Evolutionary conservation across 2,329 filamentous ascomycete species (phyloP).

Genomic region (Chaetomium sp.): DNA sequence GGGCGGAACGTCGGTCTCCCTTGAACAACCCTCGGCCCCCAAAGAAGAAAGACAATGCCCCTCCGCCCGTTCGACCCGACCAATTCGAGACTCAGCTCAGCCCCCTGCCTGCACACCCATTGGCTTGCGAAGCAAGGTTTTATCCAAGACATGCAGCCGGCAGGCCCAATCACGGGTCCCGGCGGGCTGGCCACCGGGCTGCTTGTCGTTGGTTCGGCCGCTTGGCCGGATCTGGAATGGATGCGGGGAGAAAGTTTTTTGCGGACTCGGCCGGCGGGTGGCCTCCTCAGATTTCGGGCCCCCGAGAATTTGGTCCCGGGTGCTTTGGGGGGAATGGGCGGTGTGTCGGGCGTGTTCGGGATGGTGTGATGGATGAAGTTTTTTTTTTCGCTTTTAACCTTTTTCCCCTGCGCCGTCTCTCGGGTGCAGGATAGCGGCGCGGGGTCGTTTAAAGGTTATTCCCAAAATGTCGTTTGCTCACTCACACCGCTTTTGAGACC

Average conservation of each 20-base stretch:
- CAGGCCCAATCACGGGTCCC: constrained; percentile 1
- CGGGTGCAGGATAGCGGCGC: neutral
- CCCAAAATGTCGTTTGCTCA: too few relatives aligned
- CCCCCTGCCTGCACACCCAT: neutral
- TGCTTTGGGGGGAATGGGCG: neutral
- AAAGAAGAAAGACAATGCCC: too few relatives aligned
- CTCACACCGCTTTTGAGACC: neutral
- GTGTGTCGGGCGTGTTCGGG: neutral
- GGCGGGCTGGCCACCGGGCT: neutral
- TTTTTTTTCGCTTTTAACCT: too few relatives aligned
- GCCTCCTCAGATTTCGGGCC: neutral
- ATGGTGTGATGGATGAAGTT: too few relatives aligned
- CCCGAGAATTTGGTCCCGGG: neutral
- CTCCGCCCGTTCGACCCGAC: too few relatives aligned
- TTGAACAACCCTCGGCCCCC: too few relatives aligned
- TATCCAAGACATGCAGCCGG: neutral
- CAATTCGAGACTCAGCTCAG: neutral
- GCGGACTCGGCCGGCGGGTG: neutral
- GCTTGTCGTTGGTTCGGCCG: neutral
- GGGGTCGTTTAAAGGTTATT: neutral
- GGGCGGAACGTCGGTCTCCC: too few relatives aligned
- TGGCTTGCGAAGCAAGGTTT: constrained; percentile 4
- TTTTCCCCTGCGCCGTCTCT: too few relatives aligned
- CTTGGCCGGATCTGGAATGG: constrained; percentile 9
- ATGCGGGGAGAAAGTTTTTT: neutral